Evolutionary conservation across 495 filamentous ascomycete genomes (phyloP).

Genomic region (Pseudomonodictys pantanalensis): DNA sequence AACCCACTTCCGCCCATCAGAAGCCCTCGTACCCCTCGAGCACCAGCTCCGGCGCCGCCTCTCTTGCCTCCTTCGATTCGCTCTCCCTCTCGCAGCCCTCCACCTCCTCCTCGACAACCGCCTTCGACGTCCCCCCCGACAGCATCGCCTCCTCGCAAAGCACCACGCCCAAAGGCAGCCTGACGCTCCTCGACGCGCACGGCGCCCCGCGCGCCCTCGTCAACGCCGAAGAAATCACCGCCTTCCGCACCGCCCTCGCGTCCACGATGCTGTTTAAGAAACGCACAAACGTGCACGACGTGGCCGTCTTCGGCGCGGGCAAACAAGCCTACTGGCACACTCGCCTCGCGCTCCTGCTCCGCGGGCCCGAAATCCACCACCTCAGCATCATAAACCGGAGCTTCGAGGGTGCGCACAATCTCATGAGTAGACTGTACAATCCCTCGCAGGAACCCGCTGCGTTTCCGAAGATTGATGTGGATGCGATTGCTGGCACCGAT

Average conservation of each 20-base stretch:
- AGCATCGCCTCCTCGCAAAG: constrained; percentile 37
- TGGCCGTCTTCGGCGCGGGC: constrained; percentile 86
- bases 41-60: neutral
- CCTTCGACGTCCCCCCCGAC: constrained; percentile 18
- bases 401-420: constrained; percentile 57
- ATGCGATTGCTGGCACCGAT: neutral
- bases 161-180: constrained; percentile 70
- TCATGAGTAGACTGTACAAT: constrained; percentile 58
- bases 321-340: constrained; percentile 93
- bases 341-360: constrained; percentile 72
- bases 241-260: constrained; percentile 87
- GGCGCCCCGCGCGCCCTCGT: constrained; percentile 76
- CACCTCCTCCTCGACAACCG: constrained; percentile 16
- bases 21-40: neutral
- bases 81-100: constrained; percentile 28
- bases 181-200: constrained; percentile 66
- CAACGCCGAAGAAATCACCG: constrained; percentile 81
- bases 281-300: constrained; percentile 64
- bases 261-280: constrained; percentile 70
- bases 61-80: constrained; percentile 23
- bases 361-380: constrained; percentile 66
- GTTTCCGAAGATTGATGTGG: constrained; percentile 7
- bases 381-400: constrained; percentile 78
- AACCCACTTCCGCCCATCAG: constrained; percentile 18
- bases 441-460: constrained; percentile 4